phyloP scores from a whole-genome alignment of 805 yeast species.

The Kodamaea nitidulidarum region DNA sequence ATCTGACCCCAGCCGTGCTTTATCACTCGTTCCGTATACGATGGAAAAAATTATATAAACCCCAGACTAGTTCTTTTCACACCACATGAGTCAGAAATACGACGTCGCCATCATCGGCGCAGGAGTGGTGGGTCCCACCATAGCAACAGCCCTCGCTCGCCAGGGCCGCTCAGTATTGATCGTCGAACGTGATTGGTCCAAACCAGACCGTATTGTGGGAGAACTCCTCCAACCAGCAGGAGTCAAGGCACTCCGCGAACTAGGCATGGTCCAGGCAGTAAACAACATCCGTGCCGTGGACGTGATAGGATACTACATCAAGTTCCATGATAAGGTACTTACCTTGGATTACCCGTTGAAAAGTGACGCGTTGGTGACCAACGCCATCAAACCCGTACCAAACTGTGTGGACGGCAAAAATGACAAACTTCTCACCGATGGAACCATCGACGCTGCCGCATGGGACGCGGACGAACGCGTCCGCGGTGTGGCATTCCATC shows the following conservation, averaged over 20 bases:
- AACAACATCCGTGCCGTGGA: conserved; percentile 74
- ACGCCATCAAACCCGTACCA: conserved; percentile 46
- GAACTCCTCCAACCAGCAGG: conserved; percentile 98
- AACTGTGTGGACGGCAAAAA: conserved; percentile 55
- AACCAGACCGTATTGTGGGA: conserved; percentile 96
- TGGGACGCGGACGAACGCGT: conserved; percentile 59
- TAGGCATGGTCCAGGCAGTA: conserved; percentile 77
- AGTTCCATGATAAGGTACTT: conserved; percentile 56
- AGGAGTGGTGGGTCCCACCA: conserved; percentile 94
- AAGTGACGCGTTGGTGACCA: conserved; percentile 36
- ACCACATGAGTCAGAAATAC: conserved; percentile 27
- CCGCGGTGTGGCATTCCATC: conserved; percentile 86
- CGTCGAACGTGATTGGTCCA: conserved; percentile 83
- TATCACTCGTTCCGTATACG: conserved; percentile 1
- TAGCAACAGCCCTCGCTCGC: conserved; percentile 85
- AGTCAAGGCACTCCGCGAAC: conserved; percentile 70
- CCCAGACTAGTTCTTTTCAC: background rate
- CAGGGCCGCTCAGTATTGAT: conserved; percentile 81
- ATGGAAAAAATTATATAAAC: background rate
- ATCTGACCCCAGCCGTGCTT: too few species aligned
- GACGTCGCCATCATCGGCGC: conserved; percentile 96
- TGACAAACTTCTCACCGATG: conserved; percentile 47
- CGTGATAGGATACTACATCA: conserved; percentile 76
- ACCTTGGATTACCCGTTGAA: conserved; percentile 71
- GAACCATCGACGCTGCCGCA: conserved; percentile 43